Percentiles rank a stretch among this genome's conserved stretches.
phyloP scores from a whole-genome alignment of 176 grass and related monocot genomes.

The Raddia distichophylla region DNA sequence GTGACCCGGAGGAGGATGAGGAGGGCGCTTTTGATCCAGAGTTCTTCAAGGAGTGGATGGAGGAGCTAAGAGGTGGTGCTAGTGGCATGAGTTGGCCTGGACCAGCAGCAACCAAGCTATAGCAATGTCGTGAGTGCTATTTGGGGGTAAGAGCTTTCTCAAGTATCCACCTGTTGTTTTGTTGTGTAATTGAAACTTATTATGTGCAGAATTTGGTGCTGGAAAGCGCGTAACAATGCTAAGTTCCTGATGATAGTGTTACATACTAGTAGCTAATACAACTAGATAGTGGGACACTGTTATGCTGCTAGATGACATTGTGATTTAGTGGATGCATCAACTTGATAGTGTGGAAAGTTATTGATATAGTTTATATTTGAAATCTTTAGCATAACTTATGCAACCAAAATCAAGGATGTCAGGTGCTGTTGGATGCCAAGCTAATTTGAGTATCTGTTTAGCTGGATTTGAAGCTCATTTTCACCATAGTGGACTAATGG shows the following conservation, averaged over 20 bases:
- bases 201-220: background rate
- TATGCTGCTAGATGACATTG: background rate
- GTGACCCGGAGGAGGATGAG: conserved; percentile 35
- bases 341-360: background rate
- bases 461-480: background rate
- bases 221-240: background rate
- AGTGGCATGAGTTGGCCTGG: conserved; percentile 46
- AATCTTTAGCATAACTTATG: background rate
- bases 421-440: background rate
- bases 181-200: background rate
- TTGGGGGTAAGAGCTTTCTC: conserved; percentile 36
- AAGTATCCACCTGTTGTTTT: conserved; percentile 2
- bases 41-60: conserved; percentile 83
- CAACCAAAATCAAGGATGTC: conserved; percentile 7
- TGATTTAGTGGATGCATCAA: conserved; percentile 8
- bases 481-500: background rate
- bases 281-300: background rate
- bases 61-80: conserved; percentile 60
- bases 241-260: conserved; percentile 1
- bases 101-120: conserved; percentile 20
- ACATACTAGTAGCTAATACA: background rate
- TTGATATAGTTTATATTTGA: background rate
- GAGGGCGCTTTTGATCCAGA: conserved; percentile 56
- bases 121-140: background rate
- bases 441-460: background rate